Conservation (phyloP, 495 filamentous ascomycete species). For the Aspergillus steynii region DNA sequence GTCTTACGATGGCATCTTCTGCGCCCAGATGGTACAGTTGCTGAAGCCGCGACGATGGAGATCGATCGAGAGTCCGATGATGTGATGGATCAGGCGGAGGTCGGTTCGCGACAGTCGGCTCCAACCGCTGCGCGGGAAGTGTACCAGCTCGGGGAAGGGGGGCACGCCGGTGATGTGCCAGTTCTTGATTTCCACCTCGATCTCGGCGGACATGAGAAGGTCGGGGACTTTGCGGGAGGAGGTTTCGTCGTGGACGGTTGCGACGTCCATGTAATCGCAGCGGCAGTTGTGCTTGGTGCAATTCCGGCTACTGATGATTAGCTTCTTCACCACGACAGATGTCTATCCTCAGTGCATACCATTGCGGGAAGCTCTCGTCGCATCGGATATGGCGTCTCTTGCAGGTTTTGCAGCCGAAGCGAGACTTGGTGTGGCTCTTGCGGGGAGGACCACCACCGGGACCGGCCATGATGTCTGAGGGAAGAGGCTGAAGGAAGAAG, state of each 20-base stretch:
- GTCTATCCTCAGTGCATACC: slow-evolving; percentile 54
- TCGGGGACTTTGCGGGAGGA: slow-evolving; percentile 71
- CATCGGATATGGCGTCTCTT: slow-evolving; percentile 97
- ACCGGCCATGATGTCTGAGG: slow-evolving; percentile 43
- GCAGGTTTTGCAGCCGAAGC: slow-evolving; percentile 96
- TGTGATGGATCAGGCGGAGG: slow-evolving; percentile 86
- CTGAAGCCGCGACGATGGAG: slow-evolving; percentile 74
- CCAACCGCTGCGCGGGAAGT: slow-evolving; percentile 60
- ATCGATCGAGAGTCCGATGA: slow-evolving; percentile 81
- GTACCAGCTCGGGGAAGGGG: slow-evolving; percentile 79
- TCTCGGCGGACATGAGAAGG: slow-evolving; percentile 78
- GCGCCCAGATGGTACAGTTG: slow-evolving; percentile 86
- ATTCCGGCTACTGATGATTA: slow-evolving; percentile 68
- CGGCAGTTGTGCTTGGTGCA: slow-evolving; percentile 98
- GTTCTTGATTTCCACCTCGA: slow-evolving; percentile 75
- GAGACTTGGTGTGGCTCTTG: slow-evolving; percentile 93
- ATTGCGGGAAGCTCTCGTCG: slow-evolving; percentile 97
- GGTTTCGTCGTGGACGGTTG: slow-evolving; percentile 62
- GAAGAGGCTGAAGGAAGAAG: slow-evolving; percentile 1
- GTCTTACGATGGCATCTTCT: slow-evolving; percentile 86
- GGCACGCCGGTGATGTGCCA: slow-evolving; percentile 85
- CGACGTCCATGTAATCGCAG: slow-evolving; percentile 91
- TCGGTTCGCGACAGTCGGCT: slow-evolving; percentile 70
- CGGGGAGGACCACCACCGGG: slow-evolving; percentile 55
- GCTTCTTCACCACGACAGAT: neutral